Evolutionary conservation across 345 rosid species (phyloP).

Genomic region (Citrus cavaleriei): DNA sequence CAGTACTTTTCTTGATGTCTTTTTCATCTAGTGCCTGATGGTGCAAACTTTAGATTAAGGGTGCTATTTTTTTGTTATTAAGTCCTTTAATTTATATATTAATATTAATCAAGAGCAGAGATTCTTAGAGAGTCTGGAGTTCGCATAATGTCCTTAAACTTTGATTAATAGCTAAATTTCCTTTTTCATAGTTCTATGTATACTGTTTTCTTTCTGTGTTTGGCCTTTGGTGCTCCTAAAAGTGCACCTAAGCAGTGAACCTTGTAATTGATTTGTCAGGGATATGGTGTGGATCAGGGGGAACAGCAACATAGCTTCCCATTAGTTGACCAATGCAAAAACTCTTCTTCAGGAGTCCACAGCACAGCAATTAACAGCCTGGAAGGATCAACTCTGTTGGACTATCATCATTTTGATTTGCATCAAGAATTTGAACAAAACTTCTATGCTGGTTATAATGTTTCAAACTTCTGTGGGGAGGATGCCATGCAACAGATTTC

Average conservation of each 20-base stretch:
- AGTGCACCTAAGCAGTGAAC: slow-evolving; percentile 5
- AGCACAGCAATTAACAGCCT: slow-evolving; percentile 27
- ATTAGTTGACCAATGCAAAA: slow-evolving; percentile 54
- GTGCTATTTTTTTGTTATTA: neutral
- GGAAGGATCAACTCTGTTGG: slow-evolving; percentile 47
- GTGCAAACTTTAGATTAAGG: neutral
- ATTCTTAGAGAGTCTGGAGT: neutral
- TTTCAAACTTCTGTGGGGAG: slow-evolving; percentile 45
- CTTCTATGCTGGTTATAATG: slow-evolving; percentile 47
- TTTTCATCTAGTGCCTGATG: neutral
- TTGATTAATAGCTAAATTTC: neutral
- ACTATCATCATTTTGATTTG: slow-evolving; percentile 64
- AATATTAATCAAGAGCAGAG: neutral
- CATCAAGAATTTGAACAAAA: slow-evolving; percentile 62
- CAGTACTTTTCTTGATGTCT: neutral
- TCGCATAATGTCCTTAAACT: neutral
- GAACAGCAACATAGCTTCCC: slow-evolving; percentile 54
- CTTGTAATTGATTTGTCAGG: slow-evolving; percentile 35
- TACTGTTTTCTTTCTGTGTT: neutral
- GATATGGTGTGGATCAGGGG: slow-evolving; percentile 49
- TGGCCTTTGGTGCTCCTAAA: slow-evolving; percentile 12
- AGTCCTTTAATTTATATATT: neutral
- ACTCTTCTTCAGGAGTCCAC: slow-evolving; percentile 35
- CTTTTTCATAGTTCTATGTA: neutral
- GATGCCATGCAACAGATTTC: slow-evolving; percentile 52